These are phyloP conservation scores for Pyrus communis DNA, from an alignment of 306 rosid species.

Conservation along the genomic window DNA sequence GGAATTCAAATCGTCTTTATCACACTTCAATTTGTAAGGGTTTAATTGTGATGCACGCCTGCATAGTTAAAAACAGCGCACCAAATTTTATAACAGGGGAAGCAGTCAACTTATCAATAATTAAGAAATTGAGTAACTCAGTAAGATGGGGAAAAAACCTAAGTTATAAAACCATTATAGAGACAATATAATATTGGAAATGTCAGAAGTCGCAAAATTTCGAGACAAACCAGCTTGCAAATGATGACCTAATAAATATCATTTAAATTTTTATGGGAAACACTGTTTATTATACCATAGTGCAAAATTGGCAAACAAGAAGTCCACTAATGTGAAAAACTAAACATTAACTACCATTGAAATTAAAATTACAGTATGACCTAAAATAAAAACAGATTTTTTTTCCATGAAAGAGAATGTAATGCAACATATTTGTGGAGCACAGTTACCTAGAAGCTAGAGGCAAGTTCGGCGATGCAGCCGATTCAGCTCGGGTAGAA, in stretches of 20 bases:
- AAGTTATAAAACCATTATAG: background rate
- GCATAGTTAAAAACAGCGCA: slow-evolving; percentile 22
- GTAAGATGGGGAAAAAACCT: background rate
- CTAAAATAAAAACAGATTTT: background rate
- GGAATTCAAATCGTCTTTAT: slow-evolving; percentile 67
- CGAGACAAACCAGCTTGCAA: background rate
- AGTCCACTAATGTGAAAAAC: background rate
- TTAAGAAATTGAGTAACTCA: background rate
- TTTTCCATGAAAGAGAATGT: background rate
- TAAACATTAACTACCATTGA: background rate
- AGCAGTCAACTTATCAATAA: background rate
- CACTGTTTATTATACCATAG: background rate
- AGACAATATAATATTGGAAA: background rate
- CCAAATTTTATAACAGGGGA: background rate
- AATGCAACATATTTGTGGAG: slow-evolving; percentile 2
- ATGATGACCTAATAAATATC: background rate
- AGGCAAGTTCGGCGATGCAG: slow-evolving; percentile 65
- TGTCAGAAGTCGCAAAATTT: background rate
- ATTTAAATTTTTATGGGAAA: background rate
- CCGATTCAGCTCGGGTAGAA: slow-evolving; percentile 68
- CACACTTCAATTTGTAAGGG: slow-evolving; percentile 90
- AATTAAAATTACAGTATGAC: background rate
- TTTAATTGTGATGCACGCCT: slow-evolving; percentile 64
- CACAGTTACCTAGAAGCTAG: slow-evolving; percentile 60
- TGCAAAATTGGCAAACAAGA: too few species aligned